Evolutionary conservation across 306 rosid species (phyloP), one percentile per base, ranked within the genome.

Genomic region (Purshia tridentata): DNA sequence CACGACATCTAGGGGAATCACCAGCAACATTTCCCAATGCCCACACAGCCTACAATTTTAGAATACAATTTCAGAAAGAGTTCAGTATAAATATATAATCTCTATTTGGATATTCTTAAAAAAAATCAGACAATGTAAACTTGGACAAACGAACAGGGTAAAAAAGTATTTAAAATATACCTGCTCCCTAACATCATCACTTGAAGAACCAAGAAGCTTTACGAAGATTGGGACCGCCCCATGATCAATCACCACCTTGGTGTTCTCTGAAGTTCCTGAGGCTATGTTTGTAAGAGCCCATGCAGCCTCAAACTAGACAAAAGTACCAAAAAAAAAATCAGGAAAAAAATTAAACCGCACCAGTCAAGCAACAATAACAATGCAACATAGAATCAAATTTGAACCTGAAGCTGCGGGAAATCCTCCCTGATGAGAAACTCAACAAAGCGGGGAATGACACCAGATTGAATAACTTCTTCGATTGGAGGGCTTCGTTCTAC

Each of bases 271-370:
- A 29, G 98, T 92, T 47, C 98, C 98, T 1, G 98, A 92, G 3
- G 98, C 98, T 67, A 92, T 92, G 83, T 92, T 92, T 23, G 98
- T 92, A 64, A 92, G 94, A 13, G 98, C 98, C 98, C 98, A 92
- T 18, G 98, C 98, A 53, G 98, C 98, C 86, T 92, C 98, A 69
- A 92, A 92, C 98, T 92, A 69, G 8, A 76, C 55, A 68, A n/a
- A 20, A 52, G 14, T 10, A 29, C 35, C 1, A 29, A 1, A 29
- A 75, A 44, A 44, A 48, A 40, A 74, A 52, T 46, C 51, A 78
- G 58, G 22, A 35, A 65, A 57, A 65, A 10, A 74, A 49, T 42
- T 52, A 50, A 65, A 69, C 12, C 63, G 70, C 11, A 54, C 42
- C 40, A 56, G 35, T 29, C 23, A 63, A 16, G 5, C 19, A 71